Evolutionary conservation across 2,329 filamentous ascomycete genomes (phyloP), one percentile per base, ranked within the genome.

Genomic region (Diaporthe humulicola): DNA sequence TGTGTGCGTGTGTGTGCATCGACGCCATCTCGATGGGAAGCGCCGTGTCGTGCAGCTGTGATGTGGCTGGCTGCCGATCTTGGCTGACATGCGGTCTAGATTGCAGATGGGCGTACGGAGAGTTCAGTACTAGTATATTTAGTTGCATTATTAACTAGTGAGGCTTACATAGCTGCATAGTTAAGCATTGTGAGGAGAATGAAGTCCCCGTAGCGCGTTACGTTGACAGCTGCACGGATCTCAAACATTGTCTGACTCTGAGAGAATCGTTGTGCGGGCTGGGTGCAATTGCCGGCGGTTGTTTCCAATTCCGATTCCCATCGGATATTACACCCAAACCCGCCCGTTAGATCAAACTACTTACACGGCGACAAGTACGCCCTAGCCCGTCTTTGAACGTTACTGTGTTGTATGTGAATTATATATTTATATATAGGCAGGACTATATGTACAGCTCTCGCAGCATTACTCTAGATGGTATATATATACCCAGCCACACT

Each of bases 71-170:
- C 30, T 40, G 64, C 48, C 64, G 64, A 54, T 69, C 64, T 54
- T 54, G 64, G 64, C 64, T 38, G 48, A 25, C 15, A 66, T 52
- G 64, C 45, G 64, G 45, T 17, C 30, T 67, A 48, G 30, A 15
- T 7, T 50, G 9, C n/a, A 25, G n/a, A n/a, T 14, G 25, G 38
- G 38, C 22, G 45, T 30, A 36, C 22, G 8, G 45, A 54, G 45
- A 69, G 64, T 54, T 69, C 33, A 54, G 15, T 50, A 54, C 64
- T 69, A 67, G 61, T 50, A 60, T 60, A 1, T 38, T 66, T 67
- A 67, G 61, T 67, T 67, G 14, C 45, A 67, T 67, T 52, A 38
- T 30, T 67, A 52, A 38, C 28, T 67, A 67, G 22, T 30, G 3
- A 50, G 25, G 45, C 61, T 66, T 36, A n/a, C 28, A 12, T n/a